These are phyloP conservation scores for Yueomyces sp. DNA, from an alignment of 805 yeast species.

Conservation along the genomic window DNA sequence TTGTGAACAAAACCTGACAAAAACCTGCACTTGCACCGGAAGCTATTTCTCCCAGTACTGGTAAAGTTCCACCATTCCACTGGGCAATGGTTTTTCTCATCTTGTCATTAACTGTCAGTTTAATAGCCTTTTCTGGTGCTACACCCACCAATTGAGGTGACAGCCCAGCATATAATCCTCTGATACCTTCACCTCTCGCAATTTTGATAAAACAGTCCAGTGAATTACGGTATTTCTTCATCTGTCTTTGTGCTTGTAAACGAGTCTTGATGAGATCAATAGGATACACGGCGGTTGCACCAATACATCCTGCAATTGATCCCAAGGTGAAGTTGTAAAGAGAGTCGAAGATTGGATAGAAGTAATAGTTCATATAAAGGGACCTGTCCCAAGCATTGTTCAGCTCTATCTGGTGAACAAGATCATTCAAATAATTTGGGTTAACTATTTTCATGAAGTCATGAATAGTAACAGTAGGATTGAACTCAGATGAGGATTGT, in stretches of 20 bases:
- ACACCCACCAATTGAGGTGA: constrained; percentile 94
- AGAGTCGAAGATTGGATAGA: constrained; percentile 67
- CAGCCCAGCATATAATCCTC: constrained; percentile 83
- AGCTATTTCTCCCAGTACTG: constrained; percentile 50
- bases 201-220: constrained; percentile 78
- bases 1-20: constrained; percentile 91
- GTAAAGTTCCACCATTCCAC: constrained; percentile 29
- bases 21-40: constrained; percentile 96
- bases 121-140: constrained; percentile 97
- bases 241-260: constrained; percentile 87
- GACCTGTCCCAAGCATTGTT: constrained; percentile 16
- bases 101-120: constrained; percentile 84
- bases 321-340: constrained; percentile 81
- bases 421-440: constrained; percentile 27
- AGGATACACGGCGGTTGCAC: constrained; percentile 96
- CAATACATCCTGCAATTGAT: constrained; percentile 92
- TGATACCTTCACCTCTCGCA: constrained; percentile 59
- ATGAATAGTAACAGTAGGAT: constrained; percentile 15
- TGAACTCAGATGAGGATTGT: not conserved
- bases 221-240: constrained; percentile 62
- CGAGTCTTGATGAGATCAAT: constrained; percentile 92
- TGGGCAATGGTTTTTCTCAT: constrained; percentile 63
- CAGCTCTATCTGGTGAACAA: constrained; percentile 21
- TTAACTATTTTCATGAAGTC: constrained; percentile 30
- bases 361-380: constrained; percentile 25